A percentile compares a stretch with the other conserved stretches of the same genome.
phyloP scores from a whole-genome alignment of 1,139 yeast species.

The Diutina scorzettiae region DNA sequence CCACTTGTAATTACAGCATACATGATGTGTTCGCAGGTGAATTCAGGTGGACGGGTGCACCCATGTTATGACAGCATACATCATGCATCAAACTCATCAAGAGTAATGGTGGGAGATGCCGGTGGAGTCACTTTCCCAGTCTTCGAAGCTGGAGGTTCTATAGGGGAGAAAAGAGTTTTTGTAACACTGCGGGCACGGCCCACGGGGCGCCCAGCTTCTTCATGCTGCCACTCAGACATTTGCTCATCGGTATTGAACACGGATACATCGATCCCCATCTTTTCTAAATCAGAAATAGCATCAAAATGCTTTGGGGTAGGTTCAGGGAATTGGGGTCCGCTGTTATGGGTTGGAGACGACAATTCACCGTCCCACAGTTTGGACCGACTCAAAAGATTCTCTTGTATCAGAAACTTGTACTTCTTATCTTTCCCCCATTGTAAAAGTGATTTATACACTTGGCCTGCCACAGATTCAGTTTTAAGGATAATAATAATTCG shows the following conservation, averaged over 20 bases:
- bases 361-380: conserved; percentile 1
- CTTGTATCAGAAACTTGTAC: neutral
- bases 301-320: neutral
- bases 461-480: neutral
- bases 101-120: conserved; percentile 2
- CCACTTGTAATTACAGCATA: too few relatives aligned
- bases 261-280: conserved; percentile 3
- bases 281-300: neutral
- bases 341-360: neutral
- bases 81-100: neutral
- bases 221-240: neutral
- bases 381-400: neutral
- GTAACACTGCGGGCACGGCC: neutral
- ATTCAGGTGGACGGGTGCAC: too few relatives aligned
- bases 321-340: neutral
- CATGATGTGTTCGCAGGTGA: too few relatives aligned
- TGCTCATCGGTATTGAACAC: neutral
- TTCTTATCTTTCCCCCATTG: neutral
- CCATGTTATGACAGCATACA: too few relatives aligned
- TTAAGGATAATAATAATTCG: neutral
- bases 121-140: neutral
- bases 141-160: too few relatives aligned
- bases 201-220: neutral
- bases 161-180: neutral
- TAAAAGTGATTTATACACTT: neutral